Evolutionary conservation across 768 basidiomycete genomes (phyloP).

Genomic region (Mycena indigotica): DNA sequence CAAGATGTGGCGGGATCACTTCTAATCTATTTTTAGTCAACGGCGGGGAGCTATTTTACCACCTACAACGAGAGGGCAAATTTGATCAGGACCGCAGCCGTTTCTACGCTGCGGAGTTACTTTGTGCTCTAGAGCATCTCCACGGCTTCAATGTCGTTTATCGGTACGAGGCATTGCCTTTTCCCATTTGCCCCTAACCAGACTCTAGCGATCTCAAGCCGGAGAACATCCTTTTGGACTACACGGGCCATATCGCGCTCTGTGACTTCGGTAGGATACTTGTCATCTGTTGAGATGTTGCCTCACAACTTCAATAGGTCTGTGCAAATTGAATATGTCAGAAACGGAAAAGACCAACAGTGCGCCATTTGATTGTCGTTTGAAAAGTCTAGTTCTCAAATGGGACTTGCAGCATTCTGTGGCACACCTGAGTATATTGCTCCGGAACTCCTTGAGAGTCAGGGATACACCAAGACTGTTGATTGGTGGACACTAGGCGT

Average conservation of each 20-base stretch:
- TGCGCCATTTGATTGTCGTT: slow-evolving; percentile 36
- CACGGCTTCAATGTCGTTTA: slow-evolving; percentile 99
- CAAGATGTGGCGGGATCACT: background rate
- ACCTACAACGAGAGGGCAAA: slow-evolving; percentile 93
- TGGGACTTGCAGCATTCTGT: slow-evolving; percentile 82
- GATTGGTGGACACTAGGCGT: slow-evolving; percentile 99
- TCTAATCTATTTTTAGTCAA: slow-evolving; percentile 60
- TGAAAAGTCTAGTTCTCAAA: slow-evolving; percentile 16
- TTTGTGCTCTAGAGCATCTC: slow-evolving; percentile 93
- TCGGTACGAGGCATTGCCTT: slow-evolving; percentile 54
- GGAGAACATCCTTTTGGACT: slow-evolving; percentile 91
- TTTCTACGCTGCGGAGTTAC: slow-evolving; percentile 97
- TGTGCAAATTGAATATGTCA: slow-evolving; percentile 96
- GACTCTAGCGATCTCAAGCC: slow-evolving; percentile 75
- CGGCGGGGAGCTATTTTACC: slow-evolving; percentile 97
- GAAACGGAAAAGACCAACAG: slow-evolving; percentile 98
- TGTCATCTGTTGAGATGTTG: background rate
- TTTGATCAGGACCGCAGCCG: slow-evolving; percentile 93
- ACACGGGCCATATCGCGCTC: slow-evolving; percentile 95
- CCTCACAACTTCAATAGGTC: slow-evolving; percentile 43
- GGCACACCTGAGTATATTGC: slow-evolving; percentile 99
- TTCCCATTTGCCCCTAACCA: background rate
- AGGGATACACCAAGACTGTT: slow-evolving; percentile 97
- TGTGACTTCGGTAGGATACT: slow-evolving; percentile 82
- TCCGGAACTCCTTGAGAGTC: slow-evolving; percentile 93